Evolutionary conservation across 305 asterid species (phyloP), one percentile per base, ranked within the genome.

Genomic region (Ilex paraguariensis): DNA sequence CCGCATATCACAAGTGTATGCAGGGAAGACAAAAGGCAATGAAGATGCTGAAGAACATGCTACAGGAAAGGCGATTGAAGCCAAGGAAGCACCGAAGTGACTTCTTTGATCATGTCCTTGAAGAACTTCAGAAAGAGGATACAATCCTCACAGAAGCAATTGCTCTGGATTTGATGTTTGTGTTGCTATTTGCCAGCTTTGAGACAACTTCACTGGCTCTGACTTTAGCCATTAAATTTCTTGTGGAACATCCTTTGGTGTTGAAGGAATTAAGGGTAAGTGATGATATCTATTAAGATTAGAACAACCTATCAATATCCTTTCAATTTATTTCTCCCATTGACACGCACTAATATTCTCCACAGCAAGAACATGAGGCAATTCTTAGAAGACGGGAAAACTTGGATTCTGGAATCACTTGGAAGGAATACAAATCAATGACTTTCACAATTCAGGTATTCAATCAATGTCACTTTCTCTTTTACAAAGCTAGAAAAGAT

Each of bases 121-220:
- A 84, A 66, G 98, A 91, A 75, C 86, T 91, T 39, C 69, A 74
- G 54, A 73, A 80, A 66, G 74, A 86, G 66, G 87, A 81, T 61
- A 81, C 94, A 8, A 51, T 91, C 57, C 86, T 91, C 48, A 91
- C 96, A 0, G 94, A 88, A 75, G 83, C 73, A 6, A 91, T 91
- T 65, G 95, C 91, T 68, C 79, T 88, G 60, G 98, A 91, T 70
- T 83, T 88, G 78, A 91, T 91, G 96, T 88, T 90, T 61, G 95
- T 84, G 58, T 68, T 90, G 52, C 97, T 90, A 70, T 90, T 85
- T 68, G 97, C 95, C 69, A 87, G 91, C 91, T 84, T 77, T 33
- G 97, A 87, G 67, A 87, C 97, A 15, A 90, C 95, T 66, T 90
- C 97, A 54, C 64, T 88, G 52, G 96, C 96, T n/a, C 75, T 88